Conservation (phyloP, 306 rosid genomes). For the Gynostemma pentaphyllum region DNA sequence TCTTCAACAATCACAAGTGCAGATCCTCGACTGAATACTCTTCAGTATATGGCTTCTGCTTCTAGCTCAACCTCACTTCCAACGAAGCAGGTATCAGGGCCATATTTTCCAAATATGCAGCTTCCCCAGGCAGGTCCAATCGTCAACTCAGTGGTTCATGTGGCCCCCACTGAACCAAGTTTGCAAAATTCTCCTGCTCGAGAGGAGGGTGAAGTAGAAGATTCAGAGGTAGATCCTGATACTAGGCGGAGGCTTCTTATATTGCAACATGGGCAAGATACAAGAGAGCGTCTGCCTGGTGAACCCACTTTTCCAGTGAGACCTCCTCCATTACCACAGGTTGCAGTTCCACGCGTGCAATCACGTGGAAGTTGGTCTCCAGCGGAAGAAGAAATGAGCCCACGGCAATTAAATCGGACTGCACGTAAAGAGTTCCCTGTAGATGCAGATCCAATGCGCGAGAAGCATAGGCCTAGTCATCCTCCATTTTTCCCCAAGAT, state of each 20-base stretch:
- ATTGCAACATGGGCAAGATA: constrained; percentile 98
- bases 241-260: constrained; percentile 98
- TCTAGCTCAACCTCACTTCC: constrained; percentile 53
- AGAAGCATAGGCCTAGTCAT: constrained; percentile 65
- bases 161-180: constrained; percentile 52
- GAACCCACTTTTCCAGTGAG: constrained; percentile 71
- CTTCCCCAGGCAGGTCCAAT: constrained; percentile 37
- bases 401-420: constrained; percentile 42
- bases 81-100: constrained; percentile 37
- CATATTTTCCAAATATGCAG: constrained; percentile 44
- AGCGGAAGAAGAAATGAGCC: constrained; percentile 81
- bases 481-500: constrained; percentile 58
- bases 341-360: constrained; percentile 44
- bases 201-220: constrained; percentile 99
- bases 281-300: constrained; percentile 48
- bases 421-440: constrained; percentile 60
- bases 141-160: constrained; percentile 49
- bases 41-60: constrained; percentile 37
- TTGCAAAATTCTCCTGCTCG: constrained; percentile 91
- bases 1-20: constrained; percentile 35
- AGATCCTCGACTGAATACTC: constrained; percentile 61
- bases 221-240: constrained; percentile 97
- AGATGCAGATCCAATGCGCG: constrained; percentile 63
- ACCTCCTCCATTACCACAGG: constrained; percentile 39
- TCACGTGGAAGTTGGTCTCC: constrained; percentile 74